phyloP scores from a whole-genome alignment of 2,329 filamentous ascomycete species.

The Zymoseptoria ardabiliae region DNA sequence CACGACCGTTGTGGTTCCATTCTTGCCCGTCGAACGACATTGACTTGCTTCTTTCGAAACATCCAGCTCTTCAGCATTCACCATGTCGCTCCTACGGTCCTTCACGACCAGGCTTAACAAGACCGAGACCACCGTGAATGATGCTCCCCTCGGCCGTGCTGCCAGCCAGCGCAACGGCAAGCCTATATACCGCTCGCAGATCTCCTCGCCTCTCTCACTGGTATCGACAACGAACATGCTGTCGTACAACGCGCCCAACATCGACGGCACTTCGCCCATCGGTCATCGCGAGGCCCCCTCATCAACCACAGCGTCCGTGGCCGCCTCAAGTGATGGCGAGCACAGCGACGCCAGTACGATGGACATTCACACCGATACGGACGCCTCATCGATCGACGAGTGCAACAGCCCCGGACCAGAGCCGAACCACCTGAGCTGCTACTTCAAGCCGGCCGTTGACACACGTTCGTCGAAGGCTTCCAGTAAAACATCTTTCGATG shows the following conservation, averaged over 20 bases:
- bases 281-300: slow-evolving; percentile 20
- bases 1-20: neutral
- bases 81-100: slow-evolving; percentile 59
- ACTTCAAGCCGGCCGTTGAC: slow-evolving; percentile 47
- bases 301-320: slow-evolving; percentile 30
- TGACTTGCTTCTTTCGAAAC: neutral
- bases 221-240: slow-evolving; percentile 95
- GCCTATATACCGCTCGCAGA: slow-evolving; percentile 58
- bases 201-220: slow-evolving; percentile 79
- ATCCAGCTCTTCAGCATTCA: slow-evolving; percentile 13
- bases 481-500: slow-evolving; percentile 39
- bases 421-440: slow-evolving; percentile 50
- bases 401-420: slow-evolving; percentile 40
- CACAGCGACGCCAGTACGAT: slow-evolving; percentile 60
- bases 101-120: slow-evolving; percentile 67
- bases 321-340: slow-evolving; percentile 55
- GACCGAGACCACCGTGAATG: slow-evolving; percentile 32
- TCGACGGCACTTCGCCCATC: slow-evolving; percentile 37
- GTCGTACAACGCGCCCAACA: slow-evolving; percentile 86
- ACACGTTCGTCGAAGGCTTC: slow-evolving; percentile 53
- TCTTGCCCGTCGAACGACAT: neutral
- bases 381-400: slow-evolving; percentile 48
- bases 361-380: slow-evolving; percentile 55
- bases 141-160: slow-evolving; percentile 30
- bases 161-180: slow-evolving; percentile 41